Evolutionary conservation across 768 basidiomycete species (phyloP).

Genomic region (Multifurca ochricompacta): DNA sequence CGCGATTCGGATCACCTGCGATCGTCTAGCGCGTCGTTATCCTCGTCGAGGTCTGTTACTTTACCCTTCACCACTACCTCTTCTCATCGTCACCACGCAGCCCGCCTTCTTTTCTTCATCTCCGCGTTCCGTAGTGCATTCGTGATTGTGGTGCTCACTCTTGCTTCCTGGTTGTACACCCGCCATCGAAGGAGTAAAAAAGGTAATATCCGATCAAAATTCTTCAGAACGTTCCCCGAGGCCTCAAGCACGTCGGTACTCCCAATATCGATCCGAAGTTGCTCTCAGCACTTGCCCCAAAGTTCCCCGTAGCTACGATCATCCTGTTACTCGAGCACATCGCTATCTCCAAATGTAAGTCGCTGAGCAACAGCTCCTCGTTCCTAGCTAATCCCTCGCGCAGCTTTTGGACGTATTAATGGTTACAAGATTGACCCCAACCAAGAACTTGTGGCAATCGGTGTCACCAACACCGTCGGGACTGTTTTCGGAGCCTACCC

Average conservation of each 20-base stretch:
- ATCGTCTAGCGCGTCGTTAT: conserved; percentile 43
- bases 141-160: conserved; percentile 78
- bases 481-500: conserved; percentile 89
- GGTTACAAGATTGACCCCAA: conserved; percentile 91
- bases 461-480: conserved; percentile 91
- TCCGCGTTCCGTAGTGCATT: conserved; percentile 77
- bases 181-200: conserved; percentile 47
- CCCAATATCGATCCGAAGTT: conserved; percentile 44
- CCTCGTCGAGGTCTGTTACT: conserved; percentile 48
- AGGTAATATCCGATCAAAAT: conserved; percentile 80
- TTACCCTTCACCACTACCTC: background rate
- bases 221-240: conserved; percentile 75
- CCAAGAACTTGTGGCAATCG: conserved; percentile 94
- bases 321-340: conserved; percentile 93
- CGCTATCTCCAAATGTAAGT: conserved; percentile 86
- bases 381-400: background rate
- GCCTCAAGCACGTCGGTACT: conserved; percentile 54
- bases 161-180: conserved; percentile 82
- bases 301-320: conserved; percentile 81
- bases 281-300: conserved; percentile 57
- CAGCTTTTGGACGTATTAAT: conserved; percentile 91
- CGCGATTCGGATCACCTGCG: conserved; percentile 51
- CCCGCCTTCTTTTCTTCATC: conserved; percentile 69
- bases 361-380: too few species aligned
- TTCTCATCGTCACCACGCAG: conserved; percentile 29